A percentile compares a stretch with the other conserved stretches of the same genome.
phyloP scores from a whole-genome alignment of 768 basidiomycete genomes.

The Lactarius vividus region DNA sequence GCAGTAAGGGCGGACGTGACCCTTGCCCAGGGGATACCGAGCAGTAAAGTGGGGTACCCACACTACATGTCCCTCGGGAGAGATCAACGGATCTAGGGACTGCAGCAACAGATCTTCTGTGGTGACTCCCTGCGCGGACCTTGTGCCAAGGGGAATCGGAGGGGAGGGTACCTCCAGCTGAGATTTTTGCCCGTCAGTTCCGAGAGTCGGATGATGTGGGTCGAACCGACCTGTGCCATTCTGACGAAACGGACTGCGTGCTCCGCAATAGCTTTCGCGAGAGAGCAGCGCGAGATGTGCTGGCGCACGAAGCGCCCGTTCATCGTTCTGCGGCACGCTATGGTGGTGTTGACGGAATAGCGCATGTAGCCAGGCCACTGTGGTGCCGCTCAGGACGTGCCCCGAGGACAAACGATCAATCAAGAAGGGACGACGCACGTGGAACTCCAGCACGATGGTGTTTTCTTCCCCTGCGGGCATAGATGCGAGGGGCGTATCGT shows the following conservation, averaged over 20 bases:
- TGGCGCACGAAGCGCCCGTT: background rate
- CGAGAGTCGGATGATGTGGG: background rate
- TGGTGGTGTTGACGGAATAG: background rate
- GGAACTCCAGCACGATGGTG: background rate
- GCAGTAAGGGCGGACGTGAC: background rate
- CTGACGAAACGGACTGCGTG: background rate
- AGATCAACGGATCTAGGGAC: background rate
- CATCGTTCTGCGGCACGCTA: background rate
- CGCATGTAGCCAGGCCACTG: slow-evolving; percentile 1
- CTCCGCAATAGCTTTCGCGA: background rate
- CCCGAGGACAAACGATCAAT: background rate
- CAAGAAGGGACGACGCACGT: background rate
- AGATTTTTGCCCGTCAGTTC: too few relatives aligned
- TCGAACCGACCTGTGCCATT: background rate
- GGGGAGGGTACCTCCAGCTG: background rate
- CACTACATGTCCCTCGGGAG: background rate
- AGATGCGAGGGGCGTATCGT: background rate
- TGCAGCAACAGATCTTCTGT: background rate
- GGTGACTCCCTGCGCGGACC: background rate
- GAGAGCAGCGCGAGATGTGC: background rate
- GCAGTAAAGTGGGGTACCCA: background rate
- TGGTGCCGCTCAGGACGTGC: background rate
- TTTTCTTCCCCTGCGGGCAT: background rate
- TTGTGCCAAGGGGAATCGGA: background rate
- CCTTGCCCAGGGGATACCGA: background rate